Percentiles rank a stretch among this genome's conserved stretches.
phyloP scores from a whole-genome alignment of 768 basidiomycete genomes.

The Multifurca ochricompacta region DNA sequence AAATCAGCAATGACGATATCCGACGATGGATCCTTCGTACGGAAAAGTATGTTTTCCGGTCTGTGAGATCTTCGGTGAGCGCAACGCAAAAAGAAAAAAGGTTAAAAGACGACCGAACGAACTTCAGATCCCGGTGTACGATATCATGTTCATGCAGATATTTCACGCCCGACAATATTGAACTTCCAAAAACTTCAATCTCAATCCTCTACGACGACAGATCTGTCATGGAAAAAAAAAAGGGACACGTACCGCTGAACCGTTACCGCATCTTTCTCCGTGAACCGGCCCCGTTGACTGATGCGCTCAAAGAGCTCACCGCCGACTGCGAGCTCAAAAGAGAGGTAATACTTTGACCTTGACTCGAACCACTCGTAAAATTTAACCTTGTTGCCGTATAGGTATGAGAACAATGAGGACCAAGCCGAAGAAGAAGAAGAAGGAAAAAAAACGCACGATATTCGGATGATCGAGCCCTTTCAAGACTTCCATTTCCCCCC shows the following conservation, averaged over 20 bases:
- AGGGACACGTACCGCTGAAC: constrained; percentile 54
- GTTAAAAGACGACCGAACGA: neutral
- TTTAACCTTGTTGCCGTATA: constrained; percentile 54
- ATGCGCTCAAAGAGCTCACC: constrained; percentile 95
- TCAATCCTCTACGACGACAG: neutral
- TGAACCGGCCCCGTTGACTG: constrained; percentile 79
- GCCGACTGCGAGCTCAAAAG: constrained; percentile 88
- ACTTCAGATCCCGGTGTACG: constrained; percentile 96
- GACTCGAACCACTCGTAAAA: constrained; percentile 98
- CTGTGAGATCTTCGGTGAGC: too few relatives aligned
- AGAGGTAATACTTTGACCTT: constrained; percentile 88
- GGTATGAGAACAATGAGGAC: too few relatives aligned
- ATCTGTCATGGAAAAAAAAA: neutral
- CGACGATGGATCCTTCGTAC: constrained; percentile 65
- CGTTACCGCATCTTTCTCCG: constrained; percentile 80
- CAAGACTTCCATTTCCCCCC: constrained; percentile 91
- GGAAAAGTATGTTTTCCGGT: constrained; percentile 94
- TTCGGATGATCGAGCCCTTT: constrained; percentile 87
- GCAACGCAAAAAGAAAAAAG: too few relatives aligned
- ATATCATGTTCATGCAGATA: constrained; percentile 91
- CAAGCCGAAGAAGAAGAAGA: neutral
- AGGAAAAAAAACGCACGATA: constrained; percentile 48
- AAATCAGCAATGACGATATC: constrained; percentile 95
- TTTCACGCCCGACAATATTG: constrained; percentile 73
- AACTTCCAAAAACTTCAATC: constrained; percentile 35